Percentiles rank a stretch among this genome's conserved stretches.
phyloP scores from a whole-genome alignment of 305 asterid genomes.

The Solanum hybrid region DNA sequence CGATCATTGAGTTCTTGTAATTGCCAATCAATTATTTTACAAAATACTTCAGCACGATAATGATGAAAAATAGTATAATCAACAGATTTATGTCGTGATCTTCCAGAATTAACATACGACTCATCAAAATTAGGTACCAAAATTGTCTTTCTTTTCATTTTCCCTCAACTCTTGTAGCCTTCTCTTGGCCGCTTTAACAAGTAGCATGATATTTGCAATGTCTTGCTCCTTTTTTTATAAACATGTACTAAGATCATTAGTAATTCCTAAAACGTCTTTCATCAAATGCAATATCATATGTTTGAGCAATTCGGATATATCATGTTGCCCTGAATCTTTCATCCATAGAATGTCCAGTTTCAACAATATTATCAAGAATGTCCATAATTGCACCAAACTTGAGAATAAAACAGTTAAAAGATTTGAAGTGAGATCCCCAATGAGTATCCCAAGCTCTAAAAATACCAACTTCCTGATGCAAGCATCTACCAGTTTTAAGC shows the following conservation, averaged over 20 bases:
- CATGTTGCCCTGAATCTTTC: neutral
- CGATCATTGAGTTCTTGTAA: too few species aligned
- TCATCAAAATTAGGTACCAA: neutral
- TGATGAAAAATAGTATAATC: neutral
- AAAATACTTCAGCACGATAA: neutral
- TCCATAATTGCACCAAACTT: too few species aligned
- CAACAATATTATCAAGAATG: neutral
- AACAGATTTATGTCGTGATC: neutral
- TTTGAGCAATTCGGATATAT: neutral
- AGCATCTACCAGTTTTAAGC: neutral
- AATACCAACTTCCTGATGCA: neutral
- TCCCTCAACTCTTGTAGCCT: neutral
- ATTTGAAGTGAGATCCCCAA: too few species aligned
- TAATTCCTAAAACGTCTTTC: neutral
- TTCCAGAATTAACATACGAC: neutral
- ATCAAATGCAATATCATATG: neutral
- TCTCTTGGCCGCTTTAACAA: neutral
- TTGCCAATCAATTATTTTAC: too few species aligned
- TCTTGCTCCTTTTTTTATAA: neutral
- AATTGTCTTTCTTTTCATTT: too few species aligned
- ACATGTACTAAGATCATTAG: neutral
- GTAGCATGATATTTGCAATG: neutral
- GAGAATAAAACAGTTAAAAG: too few species aligned
- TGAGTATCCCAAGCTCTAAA: too few species aligned
- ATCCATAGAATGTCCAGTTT: neutral